Evolutionary conservation across 2,329 filamentous ascomycete species (phyloP).

Genomic region (Trichoderma sp.): DNA sequence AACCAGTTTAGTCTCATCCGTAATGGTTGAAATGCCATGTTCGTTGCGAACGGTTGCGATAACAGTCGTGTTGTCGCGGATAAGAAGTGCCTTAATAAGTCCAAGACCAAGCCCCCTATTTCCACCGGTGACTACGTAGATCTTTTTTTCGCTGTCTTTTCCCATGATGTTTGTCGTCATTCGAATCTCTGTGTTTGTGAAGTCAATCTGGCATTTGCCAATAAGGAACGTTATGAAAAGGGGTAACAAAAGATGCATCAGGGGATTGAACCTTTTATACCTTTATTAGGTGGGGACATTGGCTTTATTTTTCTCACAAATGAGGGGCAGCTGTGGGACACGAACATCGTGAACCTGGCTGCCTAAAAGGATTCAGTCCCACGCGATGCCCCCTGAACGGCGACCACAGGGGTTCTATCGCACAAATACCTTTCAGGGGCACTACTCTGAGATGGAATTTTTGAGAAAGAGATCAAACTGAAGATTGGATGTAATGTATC

Average conservation of each 20-base stretch:
- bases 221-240: neutral
- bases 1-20: conserved; percentile 24
- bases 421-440: neutral
- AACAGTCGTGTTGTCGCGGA: conserved; percentile 55
- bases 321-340: neutral
- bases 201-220: neutral
- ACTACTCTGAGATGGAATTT: neutral
- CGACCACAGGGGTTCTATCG: neutral
- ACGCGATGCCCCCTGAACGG: neutral
- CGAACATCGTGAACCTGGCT: neutral
- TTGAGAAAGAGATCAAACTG: neutral
- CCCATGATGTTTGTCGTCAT: neutral
- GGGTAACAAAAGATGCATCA: neutral
- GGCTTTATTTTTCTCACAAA: neutral
- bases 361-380: neutral
- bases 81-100: conserved; percentile 39
- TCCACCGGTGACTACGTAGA: conserved; percentile 43
- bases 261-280: neutral
- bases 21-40: conserved; percentile 23
- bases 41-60: conserved; percentile 41
- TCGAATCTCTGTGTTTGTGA: neutral
- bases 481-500: neutral
- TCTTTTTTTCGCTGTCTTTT: conserved; percentile 26
- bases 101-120: conserved; percentile 46
- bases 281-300: neutral